Conservation (phyloP, 169 alveolate species). For the Plasmodium falciparum region DNA sequence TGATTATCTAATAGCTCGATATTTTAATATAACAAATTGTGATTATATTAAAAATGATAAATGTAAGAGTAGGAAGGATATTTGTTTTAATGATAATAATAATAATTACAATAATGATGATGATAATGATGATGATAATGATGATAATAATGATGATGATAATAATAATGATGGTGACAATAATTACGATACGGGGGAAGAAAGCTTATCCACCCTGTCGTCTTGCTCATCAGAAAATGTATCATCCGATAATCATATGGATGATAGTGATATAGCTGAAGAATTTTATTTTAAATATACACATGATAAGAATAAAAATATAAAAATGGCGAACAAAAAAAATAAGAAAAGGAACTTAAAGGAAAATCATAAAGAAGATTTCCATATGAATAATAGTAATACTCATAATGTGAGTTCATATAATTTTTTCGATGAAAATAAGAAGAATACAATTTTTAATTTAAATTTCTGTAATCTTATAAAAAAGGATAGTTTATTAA, state of each 20-base stretch:
- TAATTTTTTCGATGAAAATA: conserved; percentile 34
- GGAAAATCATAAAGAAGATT: background rate
- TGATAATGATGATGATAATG: no score
- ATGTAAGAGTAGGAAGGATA: background rate
- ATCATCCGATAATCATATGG: background rate
- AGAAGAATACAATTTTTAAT: conserved; percentile 18
- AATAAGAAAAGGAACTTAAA: background rate
- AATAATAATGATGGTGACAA: background rate
- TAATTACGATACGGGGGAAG: background rate
- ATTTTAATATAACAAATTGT: background rate
- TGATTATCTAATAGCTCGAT: no score
- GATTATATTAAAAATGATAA: background rate
- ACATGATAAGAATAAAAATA: conserved; percentile 18
- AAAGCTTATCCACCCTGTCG: background rate
- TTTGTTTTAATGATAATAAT: background rate
- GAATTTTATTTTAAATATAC: conserved; percentile 45
- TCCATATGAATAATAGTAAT: background rate
- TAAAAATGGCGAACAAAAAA: background rate
- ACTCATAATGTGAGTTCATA: background rate
- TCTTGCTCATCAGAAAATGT: background rate
- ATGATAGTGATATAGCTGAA: conserved; percentile 57
- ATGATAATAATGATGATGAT: background rate
- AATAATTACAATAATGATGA: background rate
- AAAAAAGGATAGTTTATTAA: conserved; percentile 1
- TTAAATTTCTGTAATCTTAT: conserved; percentile 12